Conservation (phyloP, 1,139 yeast species). For the Kurtzmaniella natalensis region DNA sequence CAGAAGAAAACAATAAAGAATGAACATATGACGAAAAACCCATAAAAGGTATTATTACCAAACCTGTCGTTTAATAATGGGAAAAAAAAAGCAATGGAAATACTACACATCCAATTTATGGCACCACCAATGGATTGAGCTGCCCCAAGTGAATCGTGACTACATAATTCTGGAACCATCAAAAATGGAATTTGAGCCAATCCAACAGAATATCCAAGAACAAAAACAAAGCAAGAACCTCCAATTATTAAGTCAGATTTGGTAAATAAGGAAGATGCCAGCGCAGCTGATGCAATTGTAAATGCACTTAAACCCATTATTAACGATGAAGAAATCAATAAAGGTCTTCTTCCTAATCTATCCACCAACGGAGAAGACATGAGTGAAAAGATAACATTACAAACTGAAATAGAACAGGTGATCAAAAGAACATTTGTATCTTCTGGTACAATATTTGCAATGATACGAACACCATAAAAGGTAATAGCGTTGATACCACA, state of each 20-base stretch:
- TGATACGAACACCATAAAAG: conserved; percentile 35
- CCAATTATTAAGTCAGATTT: conserved; percentile 49
- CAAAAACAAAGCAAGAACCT: conserved; percentile 59
- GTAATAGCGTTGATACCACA: conserved; percentile 41
- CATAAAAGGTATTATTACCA: conserved; percentile 27
- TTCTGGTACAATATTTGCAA: conserved; percentile 21
- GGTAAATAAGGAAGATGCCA: too few relatives aligned
- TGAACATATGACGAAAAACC: conserved; percentile 22
- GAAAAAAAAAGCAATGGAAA: conserved; percentile 69
- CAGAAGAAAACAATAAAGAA: conserved; percentile 18
- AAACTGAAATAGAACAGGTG: conserved; percentile 28
- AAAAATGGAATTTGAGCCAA: conserved; percentile 89
- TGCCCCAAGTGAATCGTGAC: conserved; percentile 63
- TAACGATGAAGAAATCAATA: conserved; percentile 55
- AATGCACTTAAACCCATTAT: conserved; percentile 62
- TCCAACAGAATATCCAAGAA: conserved; percentile 79
- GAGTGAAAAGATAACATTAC: conserved; percentile 27
- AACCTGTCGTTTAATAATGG: conserved; percentile 41
- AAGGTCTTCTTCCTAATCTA: conserved; percentile 63
- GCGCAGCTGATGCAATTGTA: conserved; percentile 61
- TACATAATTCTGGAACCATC: conserved; percentile 76
- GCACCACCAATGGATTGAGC: conserved; percentile 89
- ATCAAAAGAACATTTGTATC: conserved; percentile 23
- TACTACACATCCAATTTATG: conserved; percentile 82
- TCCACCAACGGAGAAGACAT: conserved; percentile 34